Percentiles rank a stretch among this genome's conserved stretches.
Conservation (phyloP, 2,329 filamentous ascomycete genomes). For the Fusarium sp. region DNA sequence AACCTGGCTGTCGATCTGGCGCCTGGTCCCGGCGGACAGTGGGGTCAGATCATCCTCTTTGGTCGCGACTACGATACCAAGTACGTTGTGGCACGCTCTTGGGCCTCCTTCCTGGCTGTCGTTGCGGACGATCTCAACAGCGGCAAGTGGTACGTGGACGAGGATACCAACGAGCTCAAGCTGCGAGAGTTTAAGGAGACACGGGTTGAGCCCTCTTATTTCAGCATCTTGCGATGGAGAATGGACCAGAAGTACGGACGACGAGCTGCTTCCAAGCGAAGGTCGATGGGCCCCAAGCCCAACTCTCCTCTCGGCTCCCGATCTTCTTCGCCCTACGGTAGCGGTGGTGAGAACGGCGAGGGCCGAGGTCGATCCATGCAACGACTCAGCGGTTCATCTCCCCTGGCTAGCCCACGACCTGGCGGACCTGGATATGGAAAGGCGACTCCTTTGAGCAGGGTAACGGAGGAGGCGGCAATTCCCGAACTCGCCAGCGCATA, state of each 20-base stretch:
- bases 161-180: slow-evolving; percentile 92
- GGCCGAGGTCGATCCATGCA: slow-evolving; percentile 80
- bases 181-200: slow-evolving; percentile 91
- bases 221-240: slow-evolving; percentile 95
- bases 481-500: slow-evolving; percentile 57
- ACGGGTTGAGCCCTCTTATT: slow-evolving; percentile 91
- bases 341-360: slow-evolving; percentile 73
- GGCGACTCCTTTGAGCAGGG: slow-evolving; percentile 78
- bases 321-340: slow-evolving; percentile 74
- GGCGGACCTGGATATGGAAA: slow-evolving; percentile 68
- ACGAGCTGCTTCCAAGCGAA: slow-evolving; percentile 65
- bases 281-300: slow-evolving; percentile 64
- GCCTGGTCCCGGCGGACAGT: slow-evolving; percentile 89
- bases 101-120: slow-evolving; percentile 87
- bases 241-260: slow-evolving; percentile 95
- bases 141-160: slow-evolving; percentile 92
- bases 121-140: slow-evolving; percentile 93
- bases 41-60: slow-evolving; percentile 97
- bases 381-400: slow-evolving; percentile 75
- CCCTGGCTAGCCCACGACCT: slow-evolving; percentile 74
- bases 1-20: slow-evolving; percentile 94
- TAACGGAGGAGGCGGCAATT: slow-evolving; percentile 75
- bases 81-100: slow-evolving; percentile 94
- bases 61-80: slow-evolving; percentile 99
- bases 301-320: slow-evolving; percentile 64